phyloP scores from a whole-genome alignment of 2,329 filamentous ascomycete genomes.

The Arthrobotrys pseudoclavata region DNA sequence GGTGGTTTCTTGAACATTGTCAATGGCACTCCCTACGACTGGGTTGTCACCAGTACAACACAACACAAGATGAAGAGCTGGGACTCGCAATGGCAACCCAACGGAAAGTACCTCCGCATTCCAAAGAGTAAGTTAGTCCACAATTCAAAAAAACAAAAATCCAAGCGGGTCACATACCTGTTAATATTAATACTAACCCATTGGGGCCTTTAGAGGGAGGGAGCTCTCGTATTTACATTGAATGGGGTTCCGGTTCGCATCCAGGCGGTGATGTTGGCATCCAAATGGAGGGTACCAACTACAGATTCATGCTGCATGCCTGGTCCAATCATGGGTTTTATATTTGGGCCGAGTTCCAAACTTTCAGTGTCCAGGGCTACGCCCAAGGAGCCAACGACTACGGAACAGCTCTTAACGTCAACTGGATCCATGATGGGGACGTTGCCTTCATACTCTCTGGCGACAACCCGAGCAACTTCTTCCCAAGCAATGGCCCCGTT shows the following conservation, averaged over 20 bases:
- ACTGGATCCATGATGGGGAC: slow-evolving; percentile 65
- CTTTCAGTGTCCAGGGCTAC: slow-evolving; percentile 25
- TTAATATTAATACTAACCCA: background rate
- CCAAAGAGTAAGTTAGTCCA: slow-evolving; percentile 26
- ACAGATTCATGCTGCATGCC: slow-evolving; percentile 24
- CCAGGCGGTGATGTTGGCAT: slow-evolving; percentile 18
- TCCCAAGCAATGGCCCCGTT: slow-evolving; percentile 65
- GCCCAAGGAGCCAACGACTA: slow-evolving; percentile 19
- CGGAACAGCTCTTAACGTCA: slow-evolving; percentile 63
- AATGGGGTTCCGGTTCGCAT: slow-evolving; percentile 17
- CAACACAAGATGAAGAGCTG: slow-evolving; percentile 66
- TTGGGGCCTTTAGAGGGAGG: slow-evolving; percentile 19
- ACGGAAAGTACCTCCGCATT: slow-evolving; percentile 14
- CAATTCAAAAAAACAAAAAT: background rate
- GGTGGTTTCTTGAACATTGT: slow-evolving; percentile 66
- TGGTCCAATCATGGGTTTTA: slow-evolving; percentile 15
- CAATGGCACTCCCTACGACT: slow-evolving; percentile 67
- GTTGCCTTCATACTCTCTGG: slow-evolving; percentile 66
- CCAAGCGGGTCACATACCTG: too few relatives aligned
- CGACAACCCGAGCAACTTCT: slow-evolving; percentile 64
- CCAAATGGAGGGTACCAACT: slow-evolving; percentile 24
- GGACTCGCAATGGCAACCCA: slow-evolving; percentile 19
- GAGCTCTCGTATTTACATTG: slow-evolving; percentile 20
- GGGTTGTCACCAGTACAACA: slow-evolving; percentile 64
- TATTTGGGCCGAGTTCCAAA: slow-evolving; percentile 34